Conservation (phyloP, 73 alveolate genomes). For the Vitrella brassicaformis region DNA sequence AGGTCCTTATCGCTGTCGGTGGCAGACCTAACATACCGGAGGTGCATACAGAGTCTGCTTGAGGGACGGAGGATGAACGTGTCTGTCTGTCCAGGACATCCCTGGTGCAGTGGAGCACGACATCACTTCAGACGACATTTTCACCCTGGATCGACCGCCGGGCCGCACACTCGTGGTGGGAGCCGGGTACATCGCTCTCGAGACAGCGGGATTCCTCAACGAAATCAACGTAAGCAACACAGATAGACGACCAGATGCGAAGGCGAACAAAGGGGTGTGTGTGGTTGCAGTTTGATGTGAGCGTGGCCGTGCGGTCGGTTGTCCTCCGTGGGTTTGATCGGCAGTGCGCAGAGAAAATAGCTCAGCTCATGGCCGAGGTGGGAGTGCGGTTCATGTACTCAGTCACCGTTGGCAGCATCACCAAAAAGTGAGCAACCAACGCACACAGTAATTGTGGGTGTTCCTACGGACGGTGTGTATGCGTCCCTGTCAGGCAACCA, state of each 20-base stretch:
- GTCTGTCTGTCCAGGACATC: conserved; percentile 4
- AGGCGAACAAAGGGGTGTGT: background rate
- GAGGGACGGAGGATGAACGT: conserved; percentile 22
- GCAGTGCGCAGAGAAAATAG: conserved; percentile 85
- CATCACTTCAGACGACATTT: conserved; percentile 66
- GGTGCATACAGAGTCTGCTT: too few relatives aligned
- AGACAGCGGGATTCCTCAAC: conserved; percentile 91
- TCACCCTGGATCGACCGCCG: conserved; percentile 76
- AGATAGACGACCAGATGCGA: background rate
- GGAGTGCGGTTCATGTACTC: too few relatives aligned
- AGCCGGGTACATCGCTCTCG: conserved; percentile 94
- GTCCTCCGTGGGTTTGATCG: conserved; percentile 91
- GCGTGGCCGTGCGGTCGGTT: conserved; percentile 88
- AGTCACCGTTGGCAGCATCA: too few relatives aligned
- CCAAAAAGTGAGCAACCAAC: too few relatives aligned
- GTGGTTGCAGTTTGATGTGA: conserved; percentile 71
- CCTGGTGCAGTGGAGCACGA: conserved; percentile 58
- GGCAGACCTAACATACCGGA: conserved; percentile 76
- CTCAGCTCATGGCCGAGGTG: too few relatives aligned
- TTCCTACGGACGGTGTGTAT: too few relatives aligned
- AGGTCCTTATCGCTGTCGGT: conserved; percentile 77
- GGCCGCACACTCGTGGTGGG: conserved; percentile 96
- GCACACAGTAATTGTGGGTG: too few relatives aligned
- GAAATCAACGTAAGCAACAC: conserved; percentile 7
- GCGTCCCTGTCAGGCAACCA: too few relatives aligned